A percentile compares a stretch with the other conserved stretches of the same genome.
Evolutionary conservation across 129 eudicot species (phyloP).

Genomic region (Pittosporum tobira): DNA sequence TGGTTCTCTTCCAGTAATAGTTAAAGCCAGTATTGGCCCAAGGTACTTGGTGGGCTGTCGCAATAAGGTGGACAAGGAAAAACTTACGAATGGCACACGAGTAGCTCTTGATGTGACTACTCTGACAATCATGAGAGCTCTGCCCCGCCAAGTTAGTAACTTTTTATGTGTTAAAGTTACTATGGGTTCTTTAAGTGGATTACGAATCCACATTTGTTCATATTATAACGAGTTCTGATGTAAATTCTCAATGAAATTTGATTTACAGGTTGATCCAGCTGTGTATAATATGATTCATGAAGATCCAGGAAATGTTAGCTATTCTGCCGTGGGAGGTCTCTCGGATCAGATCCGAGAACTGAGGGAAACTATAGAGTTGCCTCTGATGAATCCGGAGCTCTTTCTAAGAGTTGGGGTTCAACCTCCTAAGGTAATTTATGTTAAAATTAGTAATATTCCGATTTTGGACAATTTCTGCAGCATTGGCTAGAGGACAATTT

Average conservation of each 20-base stretch:
- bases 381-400: slow-evolving; percentile 98
- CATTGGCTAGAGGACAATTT: background rate
- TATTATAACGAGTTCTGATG: background rate
- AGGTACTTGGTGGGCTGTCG: slow-evolving; percentile 98
- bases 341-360: slow-evolving; percentile 95
- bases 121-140: slow-evolving; percentile 93
- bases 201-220: background rate
- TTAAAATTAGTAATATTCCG: background rate
- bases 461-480: background rate
- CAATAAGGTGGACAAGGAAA: slow-evolving; percentile 96
- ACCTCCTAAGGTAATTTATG: slow-evolving; percentile 77
- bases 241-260: background rate
- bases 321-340: slow-evolving; percentile 95
- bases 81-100: slow-evolving; percentile 84
- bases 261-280: slow-evolving; percentile 82
- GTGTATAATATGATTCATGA: slow-evolving; percentile 97
- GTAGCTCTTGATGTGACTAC: slow-evolving; percentile 99
- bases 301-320: slow-evolving; percentile 96
- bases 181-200: background rate
- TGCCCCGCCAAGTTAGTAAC: slow-evolving; percentile 82
- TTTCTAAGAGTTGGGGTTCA: slow-evolving; percentile 91
- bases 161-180: background rate
- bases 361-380: slow-evolving; percentile 91
- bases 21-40: slow-evolving; percentile 98
- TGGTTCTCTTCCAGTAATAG: slow-evolving; percentile 61